Conservation (phyloP, 192 early-diverging fungal genomes). For the Diversispora epigaea region DNA sequence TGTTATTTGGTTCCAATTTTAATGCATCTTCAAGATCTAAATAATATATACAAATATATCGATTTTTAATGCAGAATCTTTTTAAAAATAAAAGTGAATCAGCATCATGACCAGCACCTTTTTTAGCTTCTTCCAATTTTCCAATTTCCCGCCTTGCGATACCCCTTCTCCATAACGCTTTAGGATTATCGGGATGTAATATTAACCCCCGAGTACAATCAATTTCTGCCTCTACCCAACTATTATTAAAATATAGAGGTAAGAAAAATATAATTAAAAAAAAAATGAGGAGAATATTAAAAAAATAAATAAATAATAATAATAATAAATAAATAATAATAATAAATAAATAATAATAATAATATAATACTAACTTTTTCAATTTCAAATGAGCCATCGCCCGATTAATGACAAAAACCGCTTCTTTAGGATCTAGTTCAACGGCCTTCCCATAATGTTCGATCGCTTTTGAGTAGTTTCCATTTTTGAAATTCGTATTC, state of each 20-base stretch:
- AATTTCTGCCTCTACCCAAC: constrained; percentile 60
- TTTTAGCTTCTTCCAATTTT: constrained; percentile 54
- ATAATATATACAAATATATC: constrained; percentile 4
- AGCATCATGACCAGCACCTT: constrained; percentile 36
- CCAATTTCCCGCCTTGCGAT: constrained; percentile 57
- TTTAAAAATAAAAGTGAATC: constrained; percentile 23
- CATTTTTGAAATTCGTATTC: constrained; percentile 60
- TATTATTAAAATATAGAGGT: constrained; percentile 26
- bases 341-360: no score
- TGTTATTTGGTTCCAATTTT: constrained; percentile 68
- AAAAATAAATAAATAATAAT: no score
- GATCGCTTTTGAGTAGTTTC: constrained; percentile 57
- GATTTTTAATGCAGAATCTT: neutral
- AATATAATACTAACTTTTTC: constrained; percentile 45
- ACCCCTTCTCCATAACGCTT: constrained; percentile 77
- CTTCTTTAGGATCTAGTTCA: constrained; percentile 55
- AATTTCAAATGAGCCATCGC: constrained; percentile 83
- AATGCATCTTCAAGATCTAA: constrained; percentile 65
- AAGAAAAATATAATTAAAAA: neutral
- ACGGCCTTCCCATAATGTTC: constrained; percentile 66
- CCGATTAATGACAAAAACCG: constrained; percentile 68
- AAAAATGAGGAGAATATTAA: neutral
- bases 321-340: no score
- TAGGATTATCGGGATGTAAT: constrained; percentile 70
- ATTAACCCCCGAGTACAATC: constrained; percentile 64